These are phyloP conservation scores for Rhizopogon hawkerae DNA, from an alignment of 1,284 basidiomycete species.

Conservation along the genomic window DNA sequence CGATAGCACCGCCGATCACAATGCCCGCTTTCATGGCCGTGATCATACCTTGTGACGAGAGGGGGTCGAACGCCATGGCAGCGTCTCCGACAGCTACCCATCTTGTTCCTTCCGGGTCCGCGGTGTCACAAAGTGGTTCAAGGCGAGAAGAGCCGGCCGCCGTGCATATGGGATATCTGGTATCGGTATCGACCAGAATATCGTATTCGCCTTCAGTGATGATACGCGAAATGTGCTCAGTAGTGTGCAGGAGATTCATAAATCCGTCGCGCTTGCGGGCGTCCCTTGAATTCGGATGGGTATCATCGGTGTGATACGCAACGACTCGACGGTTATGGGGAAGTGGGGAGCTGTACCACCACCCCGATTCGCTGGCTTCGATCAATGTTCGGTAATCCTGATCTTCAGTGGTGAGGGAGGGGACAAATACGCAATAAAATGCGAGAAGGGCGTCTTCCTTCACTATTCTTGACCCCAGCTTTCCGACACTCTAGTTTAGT, in stretches of 20 bases:
- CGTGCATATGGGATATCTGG: conserved; percentile 20
- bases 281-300: conserved; percentile 20
- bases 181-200: conserved; percentile 4
- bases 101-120: conserved; percentile 1
- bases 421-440: conserved; percentile 26
- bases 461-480: conserved; percentile 24
- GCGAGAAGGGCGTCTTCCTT: conserved; percentile 24
- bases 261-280: conserved; percentile 25
- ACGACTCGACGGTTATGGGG: conserved; percentile 24
- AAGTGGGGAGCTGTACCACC: conserved; percentile 31
- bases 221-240: conserved; percentile 16
- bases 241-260: conserved; percentile 21
- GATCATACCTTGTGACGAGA: conserved; percentile 33
- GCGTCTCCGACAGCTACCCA: conserved; percentile 32
- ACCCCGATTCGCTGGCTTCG: conserved; percentile 27
- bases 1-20: conserved; percentile 1
- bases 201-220: conserved; percentile 16
- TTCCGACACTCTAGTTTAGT: not conserved
- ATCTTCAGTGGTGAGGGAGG: conserved; percentile 14
- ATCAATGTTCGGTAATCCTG: conserved; percentile 28
- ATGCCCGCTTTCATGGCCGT: conserved; percentile 25
- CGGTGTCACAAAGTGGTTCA: conserved; percentile 14
- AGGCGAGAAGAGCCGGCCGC: conserved; percentile 24
- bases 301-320: conserved; percentile 26
- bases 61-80: conserved; percentile 31